Conservation (phyloP, 768 basidiomycete species). For the Holtermannia corniformis region DNA sequence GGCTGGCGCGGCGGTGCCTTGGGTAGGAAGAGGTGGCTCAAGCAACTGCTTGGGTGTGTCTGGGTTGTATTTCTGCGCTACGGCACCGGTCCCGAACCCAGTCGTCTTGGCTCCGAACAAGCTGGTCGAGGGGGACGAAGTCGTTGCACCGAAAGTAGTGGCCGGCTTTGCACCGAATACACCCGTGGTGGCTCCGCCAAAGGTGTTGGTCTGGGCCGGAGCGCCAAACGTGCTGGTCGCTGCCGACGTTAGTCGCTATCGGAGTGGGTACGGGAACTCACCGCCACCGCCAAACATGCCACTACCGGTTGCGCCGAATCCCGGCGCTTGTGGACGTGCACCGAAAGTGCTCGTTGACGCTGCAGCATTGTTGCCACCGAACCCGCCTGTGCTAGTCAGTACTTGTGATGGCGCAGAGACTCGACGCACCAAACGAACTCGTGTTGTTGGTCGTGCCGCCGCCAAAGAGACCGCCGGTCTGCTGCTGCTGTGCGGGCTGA, state of each 20-base stretch:
- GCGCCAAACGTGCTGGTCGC: background rate
- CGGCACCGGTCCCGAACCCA: conserved; percentile 17
- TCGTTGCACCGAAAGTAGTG: conserved; percentile 46
- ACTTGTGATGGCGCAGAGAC: background rate
- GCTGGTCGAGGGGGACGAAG: conserved; percentile 18
- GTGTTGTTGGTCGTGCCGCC: conserved; percentile 6
- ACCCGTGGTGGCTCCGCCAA: conserved; percentile 4
- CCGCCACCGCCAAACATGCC: conserved; percentile 51
- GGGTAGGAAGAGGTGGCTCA: conserved; percentile 50
- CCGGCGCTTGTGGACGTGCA: conserved; percentile 22
- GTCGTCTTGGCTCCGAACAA: conserved; percentile 18
- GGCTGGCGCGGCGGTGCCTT: conserved; percentile 59
- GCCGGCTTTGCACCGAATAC: conserved; percentile 46
- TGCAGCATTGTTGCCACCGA: conserved; percentile 47
- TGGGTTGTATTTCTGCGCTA: conserved; percentile 19
- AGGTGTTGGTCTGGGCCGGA: conserved; percentile 10
- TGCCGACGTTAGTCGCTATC: too few relatives aligned
- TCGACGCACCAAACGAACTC: conserved; percentile 12
- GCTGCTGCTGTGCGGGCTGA: conserved; percentile 15
- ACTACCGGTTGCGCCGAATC: conserved; percentile 44
- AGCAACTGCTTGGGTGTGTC: background rate
- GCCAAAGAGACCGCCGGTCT: conserved; percentile 19
- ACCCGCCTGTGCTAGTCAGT: conserved; percentile 51
- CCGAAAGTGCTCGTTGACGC: conserved; percentile 47
- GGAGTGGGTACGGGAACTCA: conserved; percentile 11